Evolutionary conservation across 1,284 basidiomycete genomes (phyloP).

Genomic region (Austroboletus rostrupii): DNA sequence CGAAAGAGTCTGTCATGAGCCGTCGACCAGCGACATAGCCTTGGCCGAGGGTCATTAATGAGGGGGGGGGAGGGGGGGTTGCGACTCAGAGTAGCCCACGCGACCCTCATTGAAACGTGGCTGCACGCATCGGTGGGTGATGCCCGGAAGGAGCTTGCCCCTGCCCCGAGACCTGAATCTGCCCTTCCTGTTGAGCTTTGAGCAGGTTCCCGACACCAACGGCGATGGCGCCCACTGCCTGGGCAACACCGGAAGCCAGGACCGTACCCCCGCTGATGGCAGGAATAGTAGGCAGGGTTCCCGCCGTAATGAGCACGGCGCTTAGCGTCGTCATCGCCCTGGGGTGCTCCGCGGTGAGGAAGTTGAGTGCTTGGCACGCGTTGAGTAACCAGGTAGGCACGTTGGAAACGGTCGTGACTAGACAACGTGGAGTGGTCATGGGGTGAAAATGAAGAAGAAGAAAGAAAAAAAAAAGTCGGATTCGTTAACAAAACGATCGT

Average conservation of each 20-base stretch:
- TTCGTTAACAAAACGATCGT: conserved; percentile 2
- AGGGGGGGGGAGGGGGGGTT: too few relatives aligned
- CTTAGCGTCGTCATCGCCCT: conserved; percentile 70
- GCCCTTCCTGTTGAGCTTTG: conserved; percentile 40
- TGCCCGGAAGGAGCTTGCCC: conserved; percentile 17
- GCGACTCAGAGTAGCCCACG: not conserved
- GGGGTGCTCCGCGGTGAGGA: conserved; percentile 67
- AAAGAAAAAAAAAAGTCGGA: not conserved
- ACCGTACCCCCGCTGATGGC: conserved; percentile 64
- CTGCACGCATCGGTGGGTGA: conserved; percentile 28
- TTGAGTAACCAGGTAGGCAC: conserved; percentile 72
- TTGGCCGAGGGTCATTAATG: conserved; percentile 3
- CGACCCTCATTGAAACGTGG: conserved; percentile 27
- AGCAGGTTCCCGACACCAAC: conserved; percentile 61
- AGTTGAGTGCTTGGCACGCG: conserved; percentile 68
- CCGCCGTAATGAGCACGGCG: conserved; percentile 72
- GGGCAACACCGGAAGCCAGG: conserved; percentile 64
- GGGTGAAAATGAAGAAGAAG: too few relatives aligned
- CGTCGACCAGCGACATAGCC: conserved; percentile 25
- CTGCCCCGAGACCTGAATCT: conserved; percentile 28
- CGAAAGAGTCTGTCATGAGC: conserved; percentile 19
- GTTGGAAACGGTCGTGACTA: conserved; percentile 50
- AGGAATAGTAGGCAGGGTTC: conserved; percentile 66
- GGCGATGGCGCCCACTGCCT: conserved; percentile 72
- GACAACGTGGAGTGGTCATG: not conserved